Evolutionary conservation across 371 early-diverging fungal genomes (phyloP).

Genomic region (Smittium culicis): DNA sequence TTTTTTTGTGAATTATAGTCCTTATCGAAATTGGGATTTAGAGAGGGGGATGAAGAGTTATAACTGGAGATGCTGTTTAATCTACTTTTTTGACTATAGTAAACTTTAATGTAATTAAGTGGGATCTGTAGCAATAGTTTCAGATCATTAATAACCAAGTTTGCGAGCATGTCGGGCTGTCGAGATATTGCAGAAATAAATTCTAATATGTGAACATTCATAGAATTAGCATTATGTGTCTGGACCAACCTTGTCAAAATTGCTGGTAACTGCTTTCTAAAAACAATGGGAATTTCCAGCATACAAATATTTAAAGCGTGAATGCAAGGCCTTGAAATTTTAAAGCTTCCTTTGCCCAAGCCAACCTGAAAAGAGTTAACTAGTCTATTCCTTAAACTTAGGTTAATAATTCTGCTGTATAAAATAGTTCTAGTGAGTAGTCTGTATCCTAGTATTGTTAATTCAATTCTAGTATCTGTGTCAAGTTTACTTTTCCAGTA

Average conservation of each 20-base stretch:
- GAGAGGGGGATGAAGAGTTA: slow-evolving; percentile 10
- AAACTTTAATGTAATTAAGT: slow-evolving; percentile 68
- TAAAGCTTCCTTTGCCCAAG: slow-evolving; percentile 48
- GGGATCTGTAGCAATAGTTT: slow-evolving; percentile 85
- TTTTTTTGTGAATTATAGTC: background rate
- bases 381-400: slow-evolving; percentile 55
- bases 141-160: slow-evolving; percentile 70
- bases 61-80: slow-evolving; percentile 14
- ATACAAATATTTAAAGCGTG: slow-evolving; percentile 69
- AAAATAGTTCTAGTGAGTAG: slow-evolving; percentile 53
- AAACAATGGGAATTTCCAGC: slow-evolving; percentile 61
- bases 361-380: slow-evolving; percentile 65
- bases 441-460: slow-evolving; percentile 49
- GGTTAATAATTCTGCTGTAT: slow-evolving; percentile 55
- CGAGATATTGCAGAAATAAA: slow-evolving; percentile 74
- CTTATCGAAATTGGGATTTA: background rate
- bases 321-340: slow-evolving; percentile 62
- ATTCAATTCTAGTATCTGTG: slow-evolving; percentile 42
- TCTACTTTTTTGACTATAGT: slow-evolving; percentile 37
- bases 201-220: slow-evolving; percentile 77
- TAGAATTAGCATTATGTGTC: slow-evolving; percentile 61
- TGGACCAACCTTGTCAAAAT: slow-evolving; percentile 64
- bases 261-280: slow-evolving; percentile 56
- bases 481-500: slow-evolving; percentile 39
- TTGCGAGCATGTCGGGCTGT: slow-evolving; percentile 61